Percentiles rank a stretch among this genome's conserved stretches.
phyloP scores from a whole-genome alignment of 1,284 basidiomycete genomes.

The Cryptococcus wingfieldii region DNA sequence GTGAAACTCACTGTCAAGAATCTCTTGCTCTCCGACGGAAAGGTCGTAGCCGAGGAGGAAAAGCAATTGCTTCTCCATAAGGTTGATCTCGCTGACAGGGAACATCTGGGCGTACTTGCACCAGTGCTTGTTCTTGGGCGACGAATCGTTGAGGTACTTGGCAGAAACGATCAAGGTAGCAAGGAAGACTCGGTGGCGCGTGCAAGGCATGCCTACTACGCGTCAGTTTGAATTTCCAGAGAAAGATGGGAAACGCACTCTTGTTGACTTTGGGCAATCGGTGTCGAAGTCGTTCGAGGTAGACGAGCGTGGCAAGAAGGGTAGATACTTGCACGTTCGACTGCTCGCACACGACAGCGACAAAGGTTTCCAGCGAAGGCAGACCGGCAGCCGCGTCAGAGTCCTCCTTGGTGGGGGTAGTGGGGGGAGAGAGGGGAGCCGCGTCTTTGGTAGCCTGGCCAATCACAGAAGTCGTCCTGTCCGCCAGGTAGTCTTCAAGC shows the following conservation, averaged over 20 bases:
- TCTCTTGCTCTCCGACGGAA: constrained; percentile 74
- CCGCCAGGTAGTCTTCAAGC: constrained; percentile 44
- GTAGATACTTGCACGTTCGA: constrained; percentile 91
- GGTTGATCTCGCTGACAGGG: constrained; percentile 67
- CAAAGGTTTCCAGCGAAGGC: constrained; percentile 82
- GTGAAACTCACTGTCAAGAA: constrained; percentile 50
- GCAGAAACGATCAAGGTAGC: constrained; percentile 92
- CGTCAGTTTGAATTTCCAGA: constrained; percentile 14
- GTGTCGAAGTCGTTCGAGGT: constrained; percentile 78
- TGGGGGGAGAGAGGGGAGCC: constrained; percentile 24
- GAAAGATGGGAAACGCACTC: constrained; percentile 54
- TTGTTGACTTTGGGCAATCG: constrained; percentile 80
- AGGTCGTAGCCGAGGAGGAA: constrained; percentile 85
- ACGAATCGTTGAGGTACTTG: constrained; percentile 96
- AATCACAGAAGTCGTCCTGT: constrained; percentile 47
- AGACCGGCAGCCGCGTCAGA: constrained; percentile 54
- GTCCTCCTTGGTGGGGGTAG: constrained; percentile 23
- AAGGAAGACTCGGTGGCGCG: constrained; percentile 90
- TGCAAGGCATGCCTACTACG: constrained; percentile 60
- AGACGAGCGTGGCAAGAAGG: constrained; percentile 85
- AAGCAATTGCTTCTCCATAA: constrained; percentile 94
- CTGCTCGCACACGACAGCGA: constrained; percentile 73
- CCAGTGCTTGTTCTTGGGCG: constrained; percentile 95
- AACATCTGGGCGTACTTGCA: constrained; percentile 64
- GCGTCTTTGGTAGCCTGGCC: constrained; percentile 44